Evolutionary conservation across 2,329 filamentous ascomycete species (phyloP).

Genomic region (Verticillium isaacii): DNA sequence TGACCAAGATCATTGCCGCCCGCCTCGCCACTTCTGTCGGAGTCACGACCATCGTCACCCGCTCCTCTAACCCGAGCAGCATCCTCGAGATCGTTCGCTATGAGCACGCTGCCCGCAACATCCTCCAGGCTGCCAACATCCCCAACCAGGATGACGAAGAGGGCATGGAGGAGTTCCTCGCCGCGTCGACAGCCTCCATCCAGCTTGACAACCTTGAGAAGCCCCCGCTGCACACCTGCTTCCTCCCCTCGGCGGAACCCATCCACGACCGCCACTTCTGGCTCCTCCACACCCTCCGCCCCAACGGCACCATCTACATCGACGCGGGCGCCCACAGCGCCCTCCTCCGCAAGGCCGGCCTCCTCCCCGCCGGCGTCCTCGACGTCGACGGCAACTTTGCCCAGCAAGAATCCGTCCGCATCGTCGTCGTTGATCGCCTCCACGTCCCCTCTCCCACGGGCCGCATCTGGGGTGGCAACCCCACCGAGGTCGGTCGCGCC

Average conservation of each 20-base stretch:
- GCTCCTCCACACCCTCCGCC: slow-evolving; percentile 86
- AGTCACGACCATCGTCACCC: slow-evolving; percentile 92
- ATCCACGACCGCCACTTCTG: slow-evolving; percentile 95
- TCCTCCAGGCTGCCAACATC: slow-evolving; percentile 18
- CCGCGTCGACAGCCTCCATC: slow-evolving; percentile 37
- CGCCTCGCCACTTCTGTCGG: slow-evolving; percentile 88
- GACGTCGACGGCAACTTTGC: slow-evolving; percentile 85
- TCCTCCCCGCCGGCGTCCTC: slow-evolving; percentile 86
- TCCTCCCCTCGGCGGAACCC: slow-evolving; percentile 77
- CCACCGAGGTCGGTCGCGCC: slow-evolving; percentile 77
- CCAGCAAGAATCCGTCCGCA: slow-evolving; percentile 85
- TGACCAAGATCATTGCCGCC: slow-evolving; percentile 93
- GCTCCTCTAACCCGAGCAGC: slow-evolving; percentile 89
- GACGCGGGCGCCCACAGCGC: slow-evolving; percentile 84
- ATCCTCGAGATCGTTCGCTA: slow-evolving; percentile 83
- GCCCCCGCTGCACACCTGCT: slow-evolving; percentile 82
- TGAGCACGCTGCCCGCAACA: slow-evolving; percentile 51
- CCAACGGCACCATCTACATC: slow-evolving; percentile 88
- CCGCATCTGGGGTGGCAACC: slow-evolving; percentile 44
- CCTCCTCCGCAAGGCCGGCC: slow-evolving; percentile 74
- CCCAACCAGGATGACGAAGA: slow-evolving; percentile 10
- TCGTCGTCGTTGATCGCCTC: slow-evolving; percentile 71
- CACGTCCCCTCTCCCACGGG: slow-evolving; percentile 29
- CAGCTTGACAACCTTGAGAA: slow-evolving; percentile 29
- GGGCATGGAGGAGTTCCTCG: slow-evolving; percentile 25